Base-by-base conservation (phyloP, 2,329 filamentous ascomycete genomes). In the Didymella arachidicola region DNA sequence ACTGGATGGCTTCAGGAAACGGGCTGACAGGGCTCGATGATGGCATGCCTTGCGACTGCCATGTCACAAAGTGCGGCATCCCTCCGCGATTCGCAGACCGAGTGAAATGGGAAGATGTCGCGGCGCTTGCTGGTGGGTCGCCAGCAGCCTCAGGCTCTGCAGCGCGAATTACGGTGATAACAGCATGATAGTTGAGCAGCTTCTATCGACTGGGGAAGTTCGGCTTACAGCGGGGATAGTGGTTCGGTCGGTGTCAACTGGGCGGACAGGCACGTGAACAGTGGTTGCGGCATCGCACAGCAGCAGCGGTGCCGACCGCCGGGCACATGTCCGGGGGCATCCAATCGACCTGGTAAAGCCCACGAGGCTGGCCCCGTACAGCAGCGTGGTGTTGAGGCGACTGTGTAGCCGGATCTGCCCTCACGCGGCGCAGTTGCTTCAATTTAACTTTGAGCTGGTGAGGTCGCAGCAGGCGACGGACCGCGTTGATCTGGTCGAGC, bases 21-120 rank as follows among this genome's bases (percentile, higher is more conserved):
- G 62, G 62, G 64, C 62, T 68, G 65, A 62, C 30, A 41, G 57
- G 57, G 42, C 49, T 50, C 49, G 56, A 54, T 39, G 61, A 63
- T 41, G 61, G 57, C 51, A 53, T 64, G 55, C 34, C 54, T 54
- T 56, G 63, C 62, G 62, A 60, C 51, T 63, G 38, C 26, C 19
- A 48, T 22, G 46, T 42, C 57, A n/a, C 27, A 38, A 44, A 18
- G 30, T 30, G 55, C 44, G 30, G 18, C 44, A 32, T 53, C 55
- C 49, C 57, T 30, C 54, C 34, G 36, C n/a, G 14, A 65, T 57
- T 57, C 55, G 60, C 55, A 52, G 26, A 46, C 34, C 22, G 39
- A 7, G 34, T 26, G 32, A 50, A 53, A 41, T 25, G 50, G 56
- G 50, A 27, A 53, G 45, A 54, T 19, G 25, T 29, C 32, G 50